Conservation (phyloP, 108 stramenopile genomes). For the Cyclostephanos invisitatus region DNA sequence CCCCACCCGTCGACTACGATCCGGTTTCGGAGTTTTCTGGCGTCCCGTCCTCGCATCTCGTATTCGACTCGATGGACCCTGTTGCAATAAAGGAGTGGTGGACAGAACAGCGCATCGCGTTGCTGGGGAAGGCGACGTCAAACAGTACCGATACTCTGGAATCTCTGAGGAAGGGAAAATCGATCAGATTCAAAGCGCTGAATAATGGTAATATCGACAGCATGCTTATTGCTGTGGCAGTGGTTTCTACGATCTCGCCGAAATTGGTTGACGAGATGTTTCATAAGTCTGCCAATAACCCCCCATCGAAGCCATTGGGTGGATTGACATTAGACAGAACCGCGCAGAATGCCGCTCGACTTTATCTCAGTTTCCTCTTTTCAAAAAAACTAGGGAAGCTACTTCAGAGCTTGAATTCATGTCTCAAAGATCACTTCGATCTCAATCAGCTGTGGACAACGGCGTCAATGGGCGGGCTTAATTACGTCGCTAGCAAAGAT, state of each 20-base stretch:
- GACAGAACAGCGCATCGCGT: constrained; percentile 72
- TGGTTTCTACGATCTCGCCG: constrained; percentile 74
- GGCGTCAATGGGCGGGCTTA: constrained; percentile 68
- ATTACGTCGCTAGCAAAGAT: constrained; percentile 42
- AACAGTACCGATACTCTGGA: constrained; percentile 56
- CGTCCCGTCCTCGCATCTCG: constrained; percentile 32
- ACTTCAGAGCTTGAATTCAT: constrained; percentile 69
- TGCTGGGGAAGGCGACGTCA: constrained; percentile 66
- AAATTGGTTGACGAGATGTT: constrained; percentile 47
- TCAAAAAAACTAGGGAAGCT: constrained; percentile 76
- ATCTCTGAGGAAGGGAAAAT: constrained; percentile 70
- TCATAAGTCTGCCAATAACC: constrained; percentile 36
- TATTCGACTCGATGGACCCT: constrained; percentile 73
- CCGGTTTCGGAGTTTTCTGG: constrained; percentile 40
- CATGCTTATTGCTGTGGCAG: constrained; percentile 61
- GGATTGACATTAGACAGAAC: constrained; percentile 49
- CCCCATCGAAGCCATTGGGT: constrained; percentile 22
- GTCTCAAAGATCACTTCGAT: constrained; percentile 81
- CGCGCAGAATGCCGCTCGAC: constrained; percentile 60
- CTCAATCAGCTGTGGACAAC: constrained; percentile 74
- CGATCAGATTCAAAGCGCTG: constrained; percentile 61
- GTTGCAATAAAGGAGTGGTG: constrained; percentile 75
- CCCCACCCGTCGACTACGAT: constrained; percentile 56
- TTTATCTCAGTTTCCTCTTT: constrained; percentile 70
- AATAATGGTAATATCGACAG: constrained; percentile 72